Base-by-base conservation (phyloP, 164 flowering plant genomes). In the Akebia trifoliata region DNA sequence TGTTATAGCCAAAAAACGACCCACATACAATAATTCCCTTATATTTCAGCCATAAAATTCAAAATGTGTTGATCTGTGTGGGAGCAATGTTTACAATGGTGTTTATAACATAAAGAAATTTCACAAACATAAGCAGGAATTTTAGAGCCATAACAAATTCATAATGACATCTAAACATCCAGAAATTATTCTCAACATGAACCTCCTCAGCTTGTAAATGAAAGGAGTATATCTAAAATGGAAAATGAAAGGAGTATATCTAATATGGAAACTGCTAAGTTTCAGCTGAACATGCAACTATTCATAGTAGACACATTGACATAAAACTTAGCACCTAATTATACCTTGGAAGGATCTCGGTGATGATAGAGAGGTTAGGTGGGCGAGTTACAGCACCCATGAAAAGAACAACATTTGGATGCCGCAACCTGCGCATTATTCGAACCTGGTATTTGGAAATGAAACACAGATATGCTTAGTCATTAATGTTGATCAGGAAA, bases 351-450 rank as follows among this genome's bases (percentile, higher is more conserved):
- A 94, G 94, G 71, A 78, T 88, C 73, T 90, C 99, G 0, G 95
- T 77, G 50, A 94, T 69, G 66, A 94, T 94, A n/a, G 97, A 94
- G 46, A 94, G 95, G 72, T 90, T 75, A 29, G 96, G 99, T 42
- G 99, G 96, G 34, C 97, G 93, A 54, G 99, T 94, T 30, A 94
- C 96, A 67, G 99, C 99, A 66, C 99, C 99, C 86, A 94, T 76
- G 51, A 94, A 94, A 66, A 79, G 85, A 52, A 94, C 96, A 48
- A 94, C 86, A 79, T 90, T 94, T 74, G 97, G 99, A 88, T 90
- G 97, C 4, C 97, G 95, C 74, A 94, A 70, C 64, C 90, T 72
- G 31, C 82, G 95, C 99, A 94, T 94, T 63, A 94, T 90, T 25
- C 89, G 80, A 50, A 94, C 96, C 96, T 90, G 78, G n/a, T 21